phyloP scores from a whole-genome alignment of 768 basidiomycete genomes.

The Lactarius tabidus region DNA sequence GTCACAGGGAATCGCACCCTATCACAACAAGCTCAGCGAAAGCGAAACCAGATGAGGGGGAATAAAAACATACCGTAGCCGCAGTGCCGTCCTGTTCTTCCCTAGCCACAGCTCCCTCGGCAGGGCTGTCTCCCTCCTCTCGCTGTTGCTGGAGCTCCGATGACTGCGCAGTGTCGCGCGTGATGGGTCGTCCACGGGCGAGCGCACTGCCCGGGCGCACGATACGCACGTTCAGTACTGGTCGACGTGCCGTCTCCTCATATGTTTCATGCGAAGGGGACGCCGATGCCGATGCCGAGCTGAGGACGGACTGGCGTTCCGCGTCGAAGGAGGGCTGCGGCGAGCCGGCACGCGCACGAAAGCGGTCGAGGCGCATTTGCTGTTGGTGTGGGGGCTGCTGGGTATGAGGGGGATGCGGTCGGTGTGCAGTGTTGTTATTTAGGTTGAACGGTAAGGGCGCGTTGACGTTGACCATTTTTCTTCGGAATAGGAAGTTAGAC shows the following conservation, averaged over 20 bases:
- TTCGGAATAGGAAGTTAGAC: conserved; percentile 29
- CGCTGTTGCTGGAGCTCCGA: neutral
- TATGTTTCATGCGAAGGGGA: conserved; percentile 33
- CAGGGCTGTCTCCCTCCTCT: neutral
- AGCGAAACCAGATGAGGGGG: neutral
- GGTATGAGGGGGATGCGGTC: neutral
- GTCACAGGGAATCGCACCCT: neutral
- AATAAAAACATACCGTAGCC: neutral
- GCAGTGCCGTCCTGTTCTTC: neutral
- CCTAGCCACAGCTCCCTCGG: neutral
- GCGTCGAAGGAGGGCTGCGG: conserved; percentile 32
- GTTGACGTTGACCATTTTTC: conserved; percentile 69
- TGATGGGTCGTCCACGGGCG: conserved; percentile 24
- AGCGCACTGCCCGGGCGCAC: conserved; percentile 28
- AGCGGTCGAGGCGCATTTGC: neutral
- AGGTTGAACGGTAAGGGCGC: conserved; percentile 60
- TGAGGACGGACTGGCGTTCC: conserved; percentile 29
- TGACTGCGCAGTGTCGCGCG: neutral
- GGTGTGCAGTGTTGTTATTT: conserved; percentile 35
- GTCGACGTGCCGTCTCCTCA: conserved; percentile 29
- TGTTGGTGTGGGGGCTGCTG: conserved; percentile 28
- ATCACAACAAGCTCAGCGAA: neutral
- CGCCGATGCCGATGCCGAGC: conserved; percentile 32
- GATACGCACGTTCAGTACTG: conserved; percentile 32
- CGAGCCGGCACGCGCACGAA: conserved; percentile 28